A percentile compares a stretch with the other conserved stretches of the same genome.
Evolutionary conservation across 371 early-diverging fungal species (phyloP).

Genomic region (Lichtheimia ornata): DNA sequence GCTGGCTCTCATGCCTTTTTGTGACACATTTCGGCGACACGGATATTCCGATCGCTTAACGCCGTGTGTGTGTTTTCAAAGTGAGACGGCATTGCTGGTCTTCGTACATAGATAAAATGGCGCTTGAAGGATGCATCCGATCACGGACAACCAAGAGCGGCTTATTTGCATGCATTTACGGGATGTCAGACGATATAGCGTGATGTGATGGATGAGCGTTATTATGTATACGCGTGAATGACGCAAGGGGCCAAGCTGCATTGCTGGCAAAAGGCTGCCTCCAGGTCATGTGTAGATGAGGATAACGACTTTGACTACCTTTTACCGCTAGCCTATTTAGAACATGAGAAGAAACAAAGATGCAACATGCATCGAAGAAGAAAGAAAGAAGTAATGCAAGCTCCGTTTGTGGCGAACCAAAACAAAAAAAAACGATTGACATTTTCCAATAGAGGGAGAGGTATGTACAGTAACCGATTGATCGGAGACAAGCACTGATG

Average conservation of each 20-base stretch:
- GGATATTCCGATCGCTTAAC: background rate
- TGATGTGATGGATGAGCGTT: background rate
- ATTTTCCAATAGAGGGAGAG: too few relatives aligned
- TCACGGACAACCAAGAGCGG: too few relatives aligned
- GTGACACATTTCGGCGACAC: background rate
- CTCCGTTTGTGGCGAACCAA: background rate
- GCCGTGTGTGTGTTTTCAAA: too few relatives aligned
- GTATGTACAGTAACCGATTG: background rate
- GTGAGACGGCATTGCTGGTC: too few relatives aligned
- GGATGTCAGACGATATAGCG: too few relatives aligned
- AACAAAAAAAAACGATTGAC: background rate
- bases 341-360: background rate
- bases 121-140: too few relatives aligned
- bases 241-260: background rate
- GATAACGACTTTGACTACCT: background rate
- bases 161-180: too few relatives aligned
- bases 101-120: too few relatives aligned
- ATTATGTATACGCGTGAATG: background rate
- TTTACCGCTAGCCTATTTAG: background rate
- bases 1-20: too few relatives aligned
- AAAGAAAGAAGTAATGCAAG: background rate
- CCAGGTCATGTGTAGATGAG: background rate
- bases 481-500: constrained; percentile 3
- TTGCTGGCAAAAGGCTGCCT: too few relatives aligned
- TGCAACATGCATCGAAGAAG: background rate